phyloP scores from a whole-genome alignment of 208 protist genomes.

The Angomonas desouzai region DNA sequence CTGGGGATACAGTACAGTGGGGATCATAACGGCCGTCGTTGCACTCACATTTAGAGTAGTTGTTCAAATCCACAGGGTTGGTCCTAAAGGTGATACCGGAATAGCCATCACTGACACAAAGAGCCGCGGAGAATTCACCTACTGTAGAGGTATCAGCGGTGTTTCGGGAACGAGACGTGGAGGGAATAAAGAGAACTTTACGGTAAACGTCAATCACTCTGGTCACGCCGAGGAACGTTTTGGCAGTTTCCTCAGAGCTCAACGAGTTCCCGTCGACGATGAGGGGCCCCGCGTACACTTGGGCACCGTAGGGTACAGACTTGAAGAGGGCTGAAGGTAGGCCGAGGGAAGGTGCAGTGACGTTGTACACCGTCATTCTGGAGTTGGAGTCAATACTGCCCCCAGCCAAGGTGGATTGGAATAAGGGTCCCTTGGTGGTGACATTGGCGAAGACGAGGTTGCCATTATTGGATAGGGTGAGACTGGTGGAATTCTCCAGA shows the following conservation, averaged over 20 bases:
- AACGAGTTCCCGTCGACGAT: background rate
- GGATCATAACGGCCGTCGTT: background rate
- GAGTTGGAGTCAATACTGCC: background rate
- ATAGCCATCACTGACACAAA: background rate
- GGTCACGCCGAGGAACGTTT: background rate
- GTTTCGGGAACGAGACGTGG: background rate
- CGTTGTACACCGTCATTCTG: background rate
- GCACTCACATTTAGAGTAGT: background rate
- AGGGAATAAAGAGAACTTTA: background rate
- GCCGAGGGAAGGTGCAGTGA: background rate
- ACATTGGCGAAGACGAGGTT: background rate
- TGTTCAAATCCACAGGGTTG: too few species aligned
- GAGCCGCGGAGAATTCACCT: background rate
- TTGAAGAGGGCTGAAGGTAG: background rate
- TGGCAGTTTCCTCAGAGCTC: background rate
- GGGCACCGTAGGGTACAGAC: background rate
- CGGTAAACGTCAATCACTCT: background rate
- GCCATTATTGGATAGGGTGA: background rate
- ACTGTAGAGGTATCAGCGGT: background rate
- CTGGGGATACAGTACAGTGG: background rate
- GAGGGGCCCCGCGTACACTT: background rate
- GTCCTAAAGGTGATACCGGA: background rate
- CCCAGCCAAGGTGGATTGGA: background rate
- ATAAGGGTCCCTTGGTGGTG: background rate
- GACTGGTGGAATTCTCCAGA: background rate